phyloP scores from a whole-genome alignment of 1,284 basidiomycete genomes.

The Schizophyllum amplum region DNA sequence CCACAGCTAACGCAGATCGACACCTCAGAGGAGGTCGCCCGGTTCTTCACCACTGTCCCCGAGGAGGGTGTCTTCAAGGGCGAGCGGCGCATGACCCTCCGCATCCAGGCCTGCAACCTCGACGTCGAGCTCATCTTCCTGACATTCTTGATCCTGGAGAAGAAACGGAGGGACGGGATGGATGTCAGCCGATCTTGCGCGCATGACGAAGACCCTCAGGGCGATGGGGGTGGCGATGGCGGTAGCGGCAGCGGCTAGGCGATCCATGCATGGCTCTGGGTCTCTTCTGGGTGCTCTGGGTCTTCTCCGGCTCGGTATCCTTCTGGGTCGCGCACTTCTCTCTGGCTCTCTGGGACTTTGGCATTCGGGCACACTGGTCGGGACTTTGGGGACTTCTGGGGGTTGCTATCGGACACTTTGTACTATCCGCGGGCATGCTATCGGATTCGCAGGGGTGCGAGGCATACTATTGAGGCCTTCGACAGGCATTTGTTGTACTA shows the following conservation, averaged over 20 bases:
- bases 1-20: constrained; percentile 29
- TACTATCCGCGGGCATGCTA: too few relatives aligned
- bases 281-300: too few relatives aligned
- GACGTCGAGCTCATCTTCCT: constrained; percentile 43
- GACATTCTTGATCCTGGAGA: constrained; percentile 46
- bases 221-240: constrained; percentile 26
- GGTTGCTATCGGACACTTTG: not conserved
- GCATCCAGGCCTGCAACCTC: constrained; percentile 35
- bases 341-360: not conserved
- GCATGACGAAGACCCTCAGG: constrained; percentile 31
- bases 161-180: constrained; percentile 33
- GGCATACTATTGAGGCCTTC: too few relatives aligned
- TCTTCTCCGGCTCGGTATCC: too few relatives aligned
- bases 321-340: too few relatives aligned
- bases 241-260: constrained; percentile 12
- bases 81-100: constrained; percentile 36
- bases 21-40: constrained; percentile 33
- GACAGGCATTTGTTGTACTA: too few relatives aligned
- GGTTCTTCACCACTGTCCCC: constrained; percentile 24
- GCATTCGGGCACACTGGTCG: too few relatives aligned
- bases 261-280: not conserved
- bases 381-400: too few relatives aligned
- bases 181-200: constrained; percentile 21
- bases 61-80: constrained; percentile 37
- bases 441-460: too few relatives aligned